Evolutionary conservation across 352 stramenopile genomes (phyloP).

Genomic region (Phytopythium sindhum): DNA sequence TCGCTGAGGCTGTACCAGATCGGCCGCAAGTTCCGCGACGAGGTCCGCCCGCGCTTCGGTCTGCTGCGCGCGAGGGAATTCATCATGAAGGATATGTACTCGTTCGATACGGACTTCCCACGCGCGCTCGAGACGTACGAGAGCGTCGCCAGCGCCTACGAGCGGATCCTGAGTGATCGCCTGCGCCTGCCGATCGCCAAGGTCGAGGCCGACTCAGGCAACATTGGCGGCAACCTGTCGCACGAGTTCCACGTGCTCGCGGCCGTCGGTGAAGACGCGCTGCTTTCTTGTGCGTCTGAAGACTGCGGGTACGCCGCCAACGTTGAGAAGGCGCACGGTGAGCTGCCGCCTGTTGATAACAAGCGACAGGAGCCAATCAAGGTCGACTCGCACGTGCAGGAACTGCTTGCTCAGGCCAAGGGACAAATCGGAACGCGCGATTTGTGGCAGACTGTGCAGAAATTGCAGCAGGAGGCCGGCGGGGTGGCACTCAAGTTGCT

Average conservation of each 20-base stretch:
- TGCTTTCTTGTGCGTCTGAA: slow-evolving; percentile 60
- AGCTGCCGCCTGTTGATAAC: slow-evolving; percentile 12
- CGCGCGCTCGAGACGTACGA: slow-evolving; percentile 68
- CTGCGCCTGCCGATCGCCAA: slow-evolving; percentile 71
- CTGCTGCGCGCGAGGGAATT: slow-evolving; percentile 84
- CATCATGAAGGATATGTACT: slow-evolving; percentile 92
- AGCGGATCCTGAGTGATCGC: slow-evolving; percentile 61
- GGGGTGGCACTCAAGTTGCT: slow-evolving; percentile 35
- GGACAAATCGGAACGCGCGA: slow-evolving; percentile 12
- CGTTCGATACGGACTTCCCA: slow-evolving; percentile 72
- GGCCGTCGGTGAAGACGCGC: slow-evolving; percentile 76
- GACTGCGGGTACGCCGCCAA: slow-evolving; percentile 83
- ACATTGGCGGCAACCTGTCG: slow-evolving; percentile 85
- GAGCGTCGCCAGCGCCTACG: slow-evolving; percentile 76
- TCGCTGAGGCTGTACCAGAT: slow-evolving; percentile 86
- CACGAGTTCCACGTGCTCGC: slow-evolving; percentile 89
- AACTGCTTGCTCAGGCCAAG: slow-evolving; percentile 22
- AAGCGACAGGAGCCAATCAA: neutral
- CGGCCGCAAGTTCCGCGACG: slow-evolving; percentile 85
- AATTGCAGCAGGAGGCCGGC: slow-evolving; percentile 22
- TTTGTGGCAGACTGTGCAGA: slow-evolving; percentile 31
- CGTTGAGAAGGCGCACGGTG: slow-evolving; percentile 74
- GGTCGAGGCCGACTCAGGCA: slow-evolving; percentile 84
- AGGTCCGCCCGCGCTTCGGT: slow-evolving; percentile 84
- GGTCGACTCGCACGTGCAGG: slow-evolving; percentile 7